Evolutionary conservation across 2,329 filamentous ascomycete species (phyloP).

Genomic region (Aspergillus proliferans): DNA sequence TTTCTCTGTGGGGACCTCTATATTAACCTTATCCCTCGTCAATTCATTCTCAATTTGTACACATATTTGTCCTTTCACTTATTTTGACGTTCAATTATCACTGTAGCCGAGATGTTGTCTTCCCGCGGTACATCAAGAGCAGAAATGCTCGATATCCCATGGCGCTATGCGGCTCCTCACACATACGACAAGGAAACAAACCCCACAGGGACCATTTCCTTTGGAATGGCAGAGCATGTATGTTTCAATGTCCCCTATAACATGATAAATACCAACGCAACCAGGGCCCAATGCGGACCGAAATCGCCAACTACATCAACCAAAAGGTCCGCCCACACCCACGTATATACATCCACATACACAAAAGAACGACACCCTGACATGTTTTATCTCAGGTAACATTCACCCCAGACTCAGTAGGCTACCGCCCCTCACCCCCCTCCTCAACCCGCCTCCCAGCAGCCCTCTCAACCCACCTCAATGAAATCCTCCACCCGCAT

Average conservation of each 20-base stretch:
- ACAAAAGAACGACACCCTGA: neutral
- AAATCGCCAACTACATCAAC: slow-evolving; percentile 35
- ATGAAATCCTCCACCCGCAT: slow-evolving; percentile 34
- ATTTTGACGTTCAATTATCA: neutral
- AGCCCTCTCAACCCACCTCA: slow-evolving; percentile 39
- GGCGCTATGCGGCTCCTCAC: slow-evolving; percentile 21
- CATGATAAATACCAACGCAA: neutral
- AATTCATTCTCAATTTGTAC: neutral
- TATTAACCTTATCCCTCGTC: neutral
- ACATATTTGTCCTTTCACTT: neutral
- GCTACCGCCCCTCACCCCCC: slow-evolving; percentile 37
- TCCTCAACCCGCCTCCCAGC: slow-evolving; percentile 34
- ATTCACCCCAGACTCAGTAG: slow-evolving; percentile 29
- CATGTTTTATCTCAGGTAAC: slow-evolving; percentile 15
- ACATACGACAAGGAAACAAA: slow-evolving; percentile 24
- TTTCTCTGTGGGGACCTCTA: neutral
- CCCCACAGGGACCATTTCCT: slow-evolving; percentile 28
- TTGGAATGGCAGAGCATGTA: slow-evolving; percentile 34
- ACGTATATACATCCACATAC: too few species aligned
- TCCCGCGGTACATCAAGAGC: slow-evolving; percentile 19
- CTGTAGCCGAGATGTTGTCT: slow-evolving; percentile 20
- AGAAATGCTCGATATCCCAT: slow-evolving; percentile 15
- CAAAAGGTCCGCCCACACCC: slow-evolving; percentile 20
- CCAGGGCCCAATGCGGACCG: slow-evolving; percentile 32
- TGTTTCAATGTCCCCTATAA: neutral